Evolutionary conservation across 768 basidiomycete species (phyloP), one percentile per base, ranked within the genome.

Genomic region (Cytidiella melzeri): DNA sequence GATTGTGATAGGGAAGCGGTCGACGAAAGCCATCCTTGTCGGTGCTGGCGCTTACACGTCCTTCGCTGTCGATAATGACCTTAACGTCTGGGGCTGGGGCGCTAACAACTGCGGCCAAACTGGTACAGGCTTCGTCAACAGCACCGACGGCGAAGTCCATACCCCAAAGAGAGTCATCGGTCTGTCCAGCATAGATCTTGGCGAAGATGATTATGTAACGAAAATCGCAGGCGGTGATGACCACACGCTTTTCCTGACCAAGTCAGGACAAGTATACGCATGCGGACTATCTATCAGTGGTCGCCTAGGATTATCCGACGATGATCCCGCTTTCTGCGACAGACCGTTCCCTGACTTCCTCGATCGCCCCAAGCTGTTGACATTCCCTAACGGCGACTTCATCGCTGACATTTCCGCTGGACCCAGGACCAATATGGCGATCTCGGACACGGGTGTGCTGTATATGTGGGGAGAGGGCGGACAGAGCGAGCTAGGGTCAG

Each of bases 41-140:
- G 92, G 92, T 4, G 79, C 92, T 0, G 94, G 95, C 5, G 75
- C 76, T 45, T 89, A 83, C 66, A 86, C 90, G 60, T 94, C 92
- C 0, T 97, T 96, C 59, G 94, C 93, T 1, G 81, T 97, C 51
- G 86, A 92, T 63, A 77, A 85, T 45, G 69, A 73, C 4, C 92
- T 92, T 24, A 79, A 77, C 43, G 87, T 95, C 9, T 98, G 85
- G 83, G 92, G 81, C 13, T 98, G 95, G 95, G 95, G 95, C 18
- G 72, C 93, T 51, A 96, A 98, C 66, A 89, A 72, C 67, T 87
- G 76, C 83, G 93, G 86, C 27, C 88, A 91, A 66, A 81, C 80
- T 1, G 88, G 87, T 34, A 83, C 85, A 0, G 73, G 71, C 5
- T 62, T 66, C 53, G 58, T 71, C 70, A 66, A 72, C 70, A 67